Percentiles rank a stretch among this genome's conserved stretches.
Conservation (phyloP, 495 filamentous ascomycete genomes). For the Collariella sp. region DNA sequence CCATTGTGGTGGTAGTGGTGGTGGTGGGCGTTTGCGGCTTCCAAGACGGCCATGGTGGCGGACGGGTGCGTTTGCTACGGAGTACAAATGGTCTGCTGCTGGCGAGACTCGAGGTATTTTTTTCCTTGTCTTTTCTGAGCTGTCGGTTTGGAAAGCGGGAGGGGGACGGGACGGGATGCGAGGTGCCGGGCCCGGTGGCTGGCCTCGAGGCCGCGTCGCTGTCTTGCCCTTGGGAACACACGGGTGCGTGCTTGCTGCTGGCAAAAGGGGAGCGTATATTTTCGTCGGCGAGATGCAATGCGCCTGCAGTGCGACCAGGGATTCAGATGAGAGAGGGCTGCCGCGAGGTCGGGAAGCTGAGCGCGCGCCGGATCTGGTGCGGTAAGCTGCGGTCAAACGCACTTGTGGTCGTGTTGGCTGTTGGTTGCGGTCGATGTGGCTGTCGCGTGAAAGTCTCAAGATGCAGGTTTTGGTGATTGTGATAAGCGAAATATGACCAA, state of each 20-base stretch:
- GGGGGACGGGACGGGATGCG: background rate
- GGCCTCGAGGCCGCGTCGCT: background rate
- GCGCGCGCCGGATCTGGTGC: background rate
- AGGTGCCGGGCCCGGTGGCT: background rate
- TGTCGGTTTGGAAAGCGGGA: background rate
- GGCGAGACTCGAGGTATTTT: background rate
- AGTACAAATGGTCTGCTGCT: background rate
- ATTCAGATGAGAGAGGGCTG: slow-evolving; percentile 6
- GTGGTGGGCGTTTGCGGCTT: slow-evolving; percentile 25
- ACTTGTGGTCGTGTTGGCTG: background rate
- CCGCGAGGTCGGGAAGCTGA: no score
- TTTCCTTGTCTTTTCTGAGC: background rate
- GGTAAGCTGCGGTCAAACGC: background rate
- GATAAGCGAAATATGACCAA: background rate
- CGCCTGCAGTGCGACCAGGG: slow-evolving; percentile 16
- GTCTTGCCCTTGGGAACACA: background rate
- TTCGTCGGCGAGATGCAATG: slow-evolving; percentile 1
- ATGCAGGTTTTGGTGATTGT: background rate
- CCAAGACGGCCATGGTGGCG: slow-evolving; percentile 28
- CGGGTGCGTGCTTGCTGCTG: slow-evolving; percentile 7
- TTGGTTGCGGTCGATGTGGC: background rate
- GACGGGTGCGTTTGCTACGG: no score
- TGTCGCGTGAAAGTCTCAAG: no score
- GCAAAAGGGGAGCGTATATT: background rate
- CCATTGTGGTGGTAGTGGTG: slow-evolving; percentile 27